These are phyloP conservation scores for Diaporthe sp. DNA, from an alignment of 2,329 filamentous ascomycete species.

Conservation along the genomic window DNA sequence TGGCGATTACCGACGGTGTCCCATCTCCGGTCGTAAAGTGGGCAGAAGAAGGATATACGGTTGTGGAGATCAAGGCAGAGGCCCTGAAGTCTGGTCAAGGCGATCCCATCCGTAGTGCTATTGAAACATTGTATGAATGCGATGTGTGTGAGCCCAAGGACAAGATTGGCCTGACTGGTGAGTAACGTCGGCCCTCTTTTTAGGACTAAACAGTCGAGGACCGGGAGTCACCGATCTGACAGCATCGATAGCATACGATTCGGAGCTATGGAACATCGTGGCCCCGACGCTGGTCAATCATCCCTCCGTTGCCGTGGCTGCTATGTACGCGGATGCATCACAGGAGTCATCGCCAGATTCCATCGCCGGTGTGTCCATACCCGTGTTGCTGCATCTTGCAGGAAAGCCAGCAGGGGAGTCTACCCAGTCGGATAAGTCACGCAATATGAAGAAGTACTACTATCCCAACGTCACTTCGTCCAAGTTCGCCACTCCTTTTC, in stretches of 20 bases:
- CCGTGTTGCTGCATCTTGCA: conserved; percentile 37
- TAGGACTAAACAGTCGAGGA: too few species aligned
- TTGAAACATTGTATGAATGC: conserved; percentile 31
- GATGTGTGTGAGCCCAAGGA: conserved; percentile 41
- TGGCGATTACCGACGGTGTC: conserved; percentile 35
- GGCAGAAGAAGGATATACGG: conserved; percentile 42
- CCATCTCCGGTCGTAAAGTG: conserved; percentile 40
- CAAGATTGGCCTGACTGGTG: conserved; percentile 40
- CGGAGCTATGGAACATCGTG: conserved; percentile 33
- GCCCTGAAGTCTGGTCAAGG: conserved; percentile 8
- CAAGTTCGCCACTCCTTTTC: conserved; percentile 40
- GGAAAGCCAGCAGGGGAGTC: conserved; percentile 24
- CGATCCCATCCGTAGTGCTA: conserved; percentile 19
- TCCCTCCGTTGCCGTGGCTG: conserved; percentile 36
- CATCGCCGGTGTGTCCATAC: conserved; percentile 32
- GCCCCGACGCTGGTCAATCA: conserved; percentile 23
- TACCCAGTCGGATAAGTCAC: background rate
- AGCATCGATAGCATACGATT: conserved; percentile 36
- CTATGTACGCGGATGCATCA: conserved; percentile 38
- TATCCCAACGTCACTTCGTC: conserved; percentile 35
- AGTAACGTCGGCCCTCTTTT: background rate
- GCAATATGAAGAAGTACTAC: conserved; percentile 33
- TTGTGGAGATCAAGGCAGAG: conserved; percentile 39
- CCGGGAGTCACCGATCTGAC: background rate
- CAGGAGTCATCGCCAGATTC: background rate